Percentiles rank a stretch among this genome's conserved stretches.
Evolutionary conservation across 225 moss, liverwort and hornwort species (phyloP).

Genomic region (Physcomitrium patens): DNA sequence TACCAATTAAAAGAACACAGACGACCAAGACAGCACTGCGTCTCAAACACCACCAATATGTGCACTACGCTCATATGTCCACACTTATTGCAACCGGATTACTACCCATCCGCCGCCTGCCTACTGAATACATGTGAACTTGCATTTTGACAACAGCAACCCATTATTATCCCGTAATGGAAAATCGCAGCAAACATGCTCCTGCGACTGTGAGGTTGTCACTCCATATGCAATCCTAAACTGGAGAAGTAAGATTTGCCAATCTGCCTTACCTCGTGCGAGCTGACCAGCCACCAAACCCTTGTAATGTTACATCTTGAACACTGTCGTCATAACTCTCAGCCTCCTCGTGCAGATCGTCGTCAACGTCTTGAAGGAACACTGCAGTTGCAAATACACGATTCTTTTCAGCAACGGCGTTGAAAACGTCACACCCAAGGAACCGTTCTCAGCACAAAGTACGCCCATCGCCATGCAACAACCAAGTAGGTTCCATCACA

Average conservation of each 20-base stretch:
- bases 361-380: conserved; percentile 85
- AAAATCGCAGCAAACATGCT: neutral
- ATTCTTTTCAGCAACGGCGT: conserved; percentile 5
- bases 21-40: conserved; percentile 3
- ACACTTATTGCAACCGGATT: neutral
- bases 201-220: conserved; percentile 3
- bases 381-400: conserved; percentile 58
- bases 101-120: neutral
- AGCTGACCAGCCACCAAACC: conserved; percentile 91
- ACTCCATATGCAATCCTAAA: neutral
- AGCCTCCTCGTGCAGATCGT: conserved; percentile 78
- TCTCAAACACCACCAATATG: conserved; percentile 13
- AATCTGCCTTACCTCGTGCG: conserved; percentile 74
- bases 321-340: conserved; percentile 70
- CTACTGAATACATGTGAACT: neutral
- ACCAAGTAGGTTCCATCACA: conserved; percentile 9
- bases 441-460: conserved; percentile 16
- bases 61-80: conserved; percentile 1
- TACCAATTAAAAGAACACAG: conserved; percentile 22
- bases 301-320: conserved; percentile 61
- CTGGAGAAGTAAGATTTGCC: neutral
- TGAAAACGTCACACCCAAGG: conserved; percentile 4
- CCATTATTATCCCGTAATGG: neutral
- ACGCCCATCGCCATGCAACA: conserved; percentile 7
- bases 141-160: neutral